Evolutionary conservation across 2,329 filamentous ascomycete species (phyloP), one percentile per base, ranked within the genome.

Genomic region (Chrysoporthe deuterocubensis): DNA sequence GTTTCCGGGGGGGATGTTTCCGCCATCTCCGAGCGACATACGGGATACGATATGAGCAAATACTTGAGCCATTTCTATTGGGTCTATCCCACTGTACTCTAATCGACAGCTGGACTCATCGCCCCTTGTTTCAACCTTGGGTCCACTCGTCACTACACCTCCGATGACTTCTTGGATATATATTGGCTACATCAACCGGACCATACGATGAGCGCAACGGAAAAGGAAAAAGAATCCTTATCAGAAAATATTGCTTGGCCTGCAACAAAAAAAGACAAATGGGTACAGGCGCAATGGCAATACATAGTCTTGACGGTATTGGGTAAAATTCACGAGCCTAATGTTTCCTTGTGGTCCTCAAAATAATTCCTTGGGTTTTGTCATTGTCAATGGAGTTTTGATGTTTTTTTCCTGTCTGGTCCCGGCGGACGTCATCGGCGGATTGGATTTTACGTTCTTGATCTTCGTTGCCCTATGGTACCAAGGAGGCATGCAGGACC

Each of bases 101-200:
- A 57, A 37, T 40, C 34, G 18, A 40, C 32, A 18, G 16, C 21
- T 52, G 52, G 62, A 11, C 21, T 34, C 59, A 32, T 42, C 13
- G 37, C 18, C 46, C 21, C 21, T 37, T 56, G 50, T 26, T 44
- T 14, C 11, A 26, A 40, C 54, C 32, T 54, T 32, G 21, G 21
- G n/a, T 34, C 42, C 8, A n/a, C 26, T 18, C 14, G n/a, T 37
- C 34, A 44, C 40, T 44, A 44, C 48, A 43, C 14, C n/a, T 44
- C 37, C 26, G 48, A 43, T 56, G 52, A 46, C 16, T 64, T 63
- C 61, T 56, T 54, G 50, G 50, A 52, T 64, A 64, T 64, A 63
- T 63, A 63, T 64, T 64, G 37, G 50, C 52, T 40, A 64, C 40
- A 57, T 52, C 16, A 14, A 56, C 5, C 14, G n/a, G 48, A 14